Evolutionary conservation across 2,329 filamentous ascomycete genomes (phyloP), one percentile per base, ranked within the genome.

Genomic region (Cladosporium oxysporum): DNA sequence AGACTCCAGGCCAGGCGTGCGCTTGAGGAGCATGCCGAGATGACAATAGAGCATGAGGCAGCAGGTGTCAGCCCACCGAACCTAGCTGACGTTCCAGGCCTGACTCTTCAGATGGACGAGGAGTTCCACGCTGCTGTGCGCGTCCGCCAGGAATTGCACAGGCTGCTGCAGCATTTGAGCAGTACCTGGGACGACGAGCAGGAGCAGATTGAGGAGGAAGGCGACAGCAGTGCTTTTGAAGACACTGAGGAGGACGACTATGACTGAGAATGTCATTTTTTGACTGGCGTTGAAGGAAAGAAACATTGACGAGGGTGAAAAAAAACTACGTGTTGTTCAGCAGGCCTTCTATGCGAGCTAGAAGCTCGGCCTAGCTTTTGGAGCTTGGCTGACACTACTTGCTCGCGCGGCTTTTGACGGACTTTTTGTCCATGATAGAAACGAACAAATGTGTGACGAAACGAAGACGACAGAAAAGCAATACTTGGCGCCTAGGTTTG

Each of bases 201-300:
- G 21, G 60, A 62, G 31, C 47, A 26, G 49, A 16, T 62, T 11
- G 60, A 53, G 47, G 60, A 62, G 8, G 60, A 62, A 37, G 60
- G 47, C 16, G 60, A 62, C 8, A 62, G 60, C 26, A 62, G 60
- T 41, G 60, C 60, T 28, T 62, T 53, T 28, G 60, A 62, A 7
- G 60, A 62, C 12, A 37, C 60, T 14, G 60, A 62, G 21, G 60
- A 62, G 18, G 60, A 62, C 21, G 31, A 58, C 12, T 21, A 26
- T 29, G 49, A 52, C 29, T 52, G 49, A 52, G 49, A 5, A 18
- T 21, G n/a, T 47, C 41, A 21, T 12, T 47, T n/a, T 47, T 47
- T 47, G 41, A n/a, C 41, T 47, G 41, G 41, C 21, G 41, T 21
- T 47, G 41, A 47, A 47, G 8, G 3, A 47, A 23, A 8, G n/a